Evolutionary conservation across 2,329 filamentous ascomycete genomes (phyloP), one percentile per base, ranked within the genome.

Genomic region (Talaromyces sp.): DNA sequence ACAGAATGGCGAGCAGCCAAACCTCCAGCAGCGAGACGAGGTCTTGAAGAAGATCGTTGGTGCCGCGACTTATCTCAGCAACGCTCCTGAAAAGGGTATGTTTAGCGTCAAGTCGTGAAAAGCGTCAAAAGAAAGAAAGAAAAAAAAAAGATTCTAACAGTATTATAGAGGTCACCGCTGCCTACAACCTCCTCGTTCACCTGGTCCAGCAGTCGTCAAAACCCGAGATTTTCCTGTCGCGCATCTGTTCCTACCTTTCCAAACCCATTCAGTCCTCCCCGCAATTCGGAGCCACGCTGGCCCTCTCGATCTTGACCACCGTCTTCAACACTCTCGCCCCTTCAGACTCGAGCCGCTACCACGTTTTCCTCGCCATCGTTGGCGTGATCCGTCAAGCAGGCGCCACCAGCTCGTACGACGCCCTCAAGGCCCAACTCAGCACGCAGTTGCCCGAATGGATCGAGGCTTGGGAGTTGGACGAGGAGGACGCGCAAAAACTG

Each of bases 171-270:
- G 95, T 97, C 76, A 93, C 92, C 64, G 89, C 93, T 63, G 92
- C 93, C 64, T 97, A 97, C 81, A 98, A 99, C 81, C 89, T 98
- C 69, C 88, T 99, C 76, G 88, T 98, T 73, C 91, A 97, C 82
- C 88, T 99, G 63, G 87, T 96, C 68, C 84, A 92, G 71, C 91
- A 96, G 80, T 91, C 92, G 63, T 86, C 90, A 70, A 91, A 93
- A 70, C 85, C 90, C 68, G 89, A 92, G 77, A 91, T 90, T 79
- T 90, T 95, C 81, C 88, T 99, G 67, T 90, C 91, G 63, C 85
- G 85, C 70, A 88, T 99, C 72, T 98, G 95, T 86, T 84, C 88
- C 72, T 93, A 96, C 80, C 90, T 99, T 73, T 86, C 87, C 67
- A 89, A 91, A 76, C 93, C 95, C 66, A 87, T 98, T 73, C 86